phyloP scores from a whole-genome alignment of 352 stramenopile genomes.

The Pythium utonaiense region DNA sequence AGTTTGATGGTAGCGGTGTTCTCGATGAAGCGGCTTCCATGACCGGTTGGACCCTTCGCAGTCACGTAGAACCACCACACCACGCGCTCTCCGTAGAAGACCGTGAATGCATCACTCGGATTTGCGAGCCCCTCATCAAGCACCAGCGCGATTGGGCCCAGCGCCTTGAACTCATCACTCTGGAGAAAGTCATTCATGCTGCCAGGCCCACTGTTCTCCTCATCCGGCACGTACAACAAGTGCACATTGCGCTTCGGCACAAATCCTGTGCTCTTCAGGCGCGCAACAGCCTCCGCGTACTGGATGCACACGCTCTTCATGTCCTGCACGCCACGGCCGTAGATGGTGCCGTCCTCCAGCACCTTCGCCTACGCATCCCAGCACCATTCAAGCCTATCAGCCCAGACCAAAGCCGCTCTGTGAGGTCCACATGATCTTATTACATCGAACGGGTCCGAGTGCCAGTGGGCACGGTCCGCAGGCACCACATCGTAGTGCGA shows the following conservation, averaged over 20 bases:
- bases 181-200: conserved; percentile 92
- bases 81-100: conserved; percentile 95
- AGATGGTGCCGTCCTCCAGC: conserved; percentile 89
- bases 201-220: conserved; percentile 90
- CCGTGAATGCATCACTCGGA: conserved; percentile 85
- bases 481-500: conserved; percentile 97
- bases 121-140: conserved; percentile 95
- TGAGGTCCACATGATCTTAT: no score
- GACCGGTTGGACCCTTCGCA: conserved; percentile 65
- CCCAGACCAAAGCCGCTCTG: no score
- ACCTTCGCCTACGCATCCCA: conserved; percentile 45
- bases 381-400: background rate
- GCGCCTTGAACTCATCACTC: conserved; percentile 72
- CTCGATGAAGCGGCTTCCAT: conserved; percentile 93
- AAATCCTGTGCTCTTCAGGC: conserved; percentile 65
- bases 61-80: conserved; percentile 92
- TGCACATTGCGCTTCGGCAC: conserved; percentile 85
- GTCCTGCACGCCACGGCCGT: conserved; percentile 92
- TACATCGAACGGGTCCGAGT: conserved; percentile 89
- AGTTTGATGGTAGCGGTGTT: conserved; percentile 93
- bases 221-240: conserved; percentile 92
- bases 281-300: conserved; percentile 90
- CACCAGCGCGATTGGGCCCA: conserved; percentile 87
- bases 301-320: conserved; percentile 97
- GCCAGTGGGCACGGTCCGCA: conserved; percentile 84